These are phyloP conservation scores for Sorghum bicolor DNA, from an alignment of 176 grass and related monocot species.

Conservation along the genomic window Sorghum_bicolor_NCBIv3 NC_012879.2:51655001-51655500, in stretches of 20 bases:
- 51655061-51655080: not conserved
- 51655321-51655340: not conserved
- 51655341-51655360: conserved; percentile 35
- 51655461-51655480: not conserved
- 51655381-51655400: not conserved
- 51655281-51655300: not conserved
- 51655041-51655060: not conserved
- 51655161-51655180: conserved; percentile 11
- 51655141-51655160: conserved; percentile 25
- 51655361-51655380: not conserved
- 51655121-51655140: not conserved
- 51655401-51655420: conserved; percentile 3
- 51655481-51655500: not conserved
- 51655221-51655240: not conserved
- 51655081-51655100: not conserved
- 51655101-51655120: conserved; percentile 8
- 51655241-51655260: not conserved
- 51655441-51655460: conserved; percentile 3
- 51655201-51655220: conserved; percentile 16
- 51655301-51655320: no score
- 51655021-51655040: not conserved
- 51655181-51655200: conserved; percentile 1
- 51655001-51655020: not conserved
- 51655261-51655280: not conserved
- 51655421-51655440: conserved; percentile 15